Percentiles rank a stretch among this genome's conserved stretches.
These are phyloP conservation scores for Chlorella sp. DNA, from an alignment of 139 green algal genomes.

Conservation along the genomic window DNA sequence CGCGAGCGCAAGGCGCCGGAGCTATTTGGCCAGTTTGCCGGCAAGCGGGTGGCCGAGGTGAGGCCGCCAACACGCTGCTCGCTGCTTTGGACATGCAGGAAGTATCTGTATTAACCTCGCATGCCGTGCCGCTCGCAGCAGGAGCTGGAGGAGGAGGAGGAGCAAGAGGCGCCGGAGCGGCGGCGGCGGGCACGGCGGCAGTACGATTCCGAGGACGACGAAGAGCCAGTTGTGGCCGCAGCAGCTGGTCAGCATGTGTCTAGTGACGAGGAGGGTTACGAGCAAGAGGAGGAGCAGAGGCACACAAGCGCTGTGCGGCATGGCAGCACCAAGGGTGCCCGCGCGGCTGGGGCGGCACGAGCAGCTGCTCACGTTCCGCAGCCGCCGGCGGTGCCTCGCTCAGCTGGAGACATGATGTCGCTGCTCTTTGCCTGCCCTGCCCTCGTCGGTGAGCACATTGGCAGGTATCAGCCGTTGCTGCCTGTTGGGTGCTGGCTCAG, in stretches of 20 bases:
- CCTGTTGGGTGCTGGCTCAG: too few relatives aligned
- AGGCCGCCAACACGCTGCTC: neutral
- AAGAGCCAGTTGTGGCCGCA: too few relatives aligned
- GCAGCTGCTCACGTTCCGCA: neutral
- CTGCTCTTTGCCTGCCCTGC: neutral
- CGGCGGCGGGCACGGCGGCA: neutral
- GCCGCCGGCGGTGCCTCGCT: neutral
- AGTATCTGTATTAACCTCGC: too few relatives aligned
- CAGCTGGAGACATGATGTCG: neutral
- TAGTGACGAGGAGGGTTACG: too few relatives aligned
- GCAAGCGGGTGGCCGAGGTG: neutral
- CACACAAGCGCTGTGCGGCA: neutral
- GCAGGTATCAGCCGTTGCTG: too few relatives aligned
- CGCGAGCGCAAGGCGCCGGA: neutral
- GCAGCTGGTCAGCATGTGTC: too few relatives aligned
- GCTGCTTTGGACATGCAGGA: neutral
- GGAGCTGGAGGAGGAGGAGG: neutral
- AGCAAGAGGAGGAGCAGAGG: neutral
- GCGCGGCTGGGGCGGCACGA: neutral
- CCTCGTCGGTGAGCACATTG: neutral
- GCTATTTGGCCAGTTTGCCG: neutral
- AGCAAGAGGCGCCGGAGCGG: neutral
- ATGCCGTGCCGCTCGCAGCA: neutral
- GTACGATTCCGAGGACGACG: neutral
- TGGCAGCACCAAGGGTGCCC: neutral